Evolutionary conservation across 2,329 filamentous ascomycete genomes (phyloP), one percentile per base, ranked within the genome.

Genomic region (Endocalyx cinctus): DNA sequence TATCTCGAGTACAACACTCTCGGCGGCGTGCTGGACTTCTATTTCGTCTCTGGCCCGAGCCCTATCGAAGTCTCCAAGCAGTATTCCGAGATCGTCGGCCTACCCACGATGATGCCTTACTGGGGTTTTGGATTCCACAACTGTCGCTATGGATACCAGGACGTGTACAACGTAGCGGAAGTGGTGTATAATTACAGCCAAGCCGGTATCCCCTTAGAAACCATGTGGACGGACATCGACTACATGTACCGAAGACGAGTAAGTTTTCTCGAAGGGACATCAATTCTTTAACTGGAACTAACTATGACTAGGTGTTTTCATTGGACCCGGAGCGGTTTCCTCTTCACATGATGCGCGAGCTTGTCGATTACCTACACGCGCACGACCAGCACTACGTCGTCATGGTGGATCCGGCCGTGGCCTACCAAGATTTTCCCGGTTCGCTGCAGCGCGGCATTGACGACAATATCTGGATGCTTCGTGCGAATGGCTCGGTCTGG

Each of bases 1-100:
- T 87, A 81, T 37, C 70, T 92, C 5, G 83, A 89, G 58, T 92
- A 89, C 62, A 87, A 89, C 55, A 77, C 77, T 1, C 68, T 90
- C 1, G 85, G 86, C 6, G 86, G 87, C 8, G 72, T 89, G 14
- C 54, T 92, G 3, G 87, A 90, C 55, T 74, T 83, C 32, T 82
- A 82, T 51, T 82, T 83, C 49, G 48, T 82, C 8, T 67, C 74
- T 7, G 79, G 79, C 0, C 73, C 76, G 0, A 67, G 63, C 1
- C 74, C 79, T 0, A 59, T 74, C 25, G 71, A 77, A 10, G 75
- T 80, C 1, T 64, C 74, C 10, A 62, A 64, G 45, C 77, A 82
- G 47, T 82, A 82, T 42, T 63, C 74, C 1, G 66, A 74, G 37
- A 57, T 81, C 19, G 67, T 69, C 8, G 75, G 74, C 0, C 54